Percentiles rank a stretch among this genome's conserved stretches.
These are phyloP conservation scores for Aspergillus vadensis DNA, from an alignment of 2,329 filamentous ascomycete genomes.

Conservation along the genomic window DNA sequence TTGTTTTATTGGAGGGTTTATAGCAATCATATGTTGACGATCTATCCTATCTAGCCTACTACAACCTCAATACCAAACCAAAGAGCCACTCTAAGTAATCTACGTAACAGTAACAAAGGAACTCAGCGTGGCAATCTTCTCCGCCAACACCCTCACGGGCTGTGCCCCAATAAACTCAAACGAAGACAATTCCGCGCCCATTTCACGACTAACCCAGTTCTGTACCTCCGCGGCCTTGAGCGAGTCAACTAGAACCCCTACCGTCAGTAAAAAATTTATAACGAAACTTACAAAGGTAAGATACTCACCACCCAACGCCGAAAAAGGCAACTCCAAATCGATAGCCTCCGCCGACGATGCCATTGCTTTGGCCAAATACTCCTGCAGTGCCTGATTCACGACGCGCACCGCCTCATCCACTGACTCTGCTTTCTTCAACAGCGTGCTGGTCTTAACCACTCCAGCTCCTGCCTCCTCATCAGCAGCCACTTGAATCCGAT, in stretches of 20 bases:
- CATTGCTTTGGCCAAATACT: constrained; percentile 26
- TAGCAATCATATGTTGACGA: too few species aligned
- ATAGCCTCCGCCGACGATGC: constrained; percentile 24
- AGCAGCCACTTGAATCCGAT: constrained; percentile 17
- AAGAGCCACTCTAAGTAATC: too few species aligned
- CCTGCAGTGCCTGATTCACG: constrained; percentile 13
- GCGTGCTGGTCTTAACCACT: not conserved
- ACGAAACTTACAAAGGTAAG: too few species aligned
- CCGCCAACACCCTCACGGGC: constrained; percentile 22
- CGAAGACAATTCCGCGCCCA: constrained; percentile 25
- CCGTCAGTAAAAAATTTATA: not conserved
- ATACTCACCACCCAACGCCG: constrained; percentile 20
- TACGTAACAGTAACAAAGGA: constrained; percentile 15
- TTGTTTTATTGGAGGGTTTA: too few species aligned
- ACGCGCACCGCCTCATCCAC: not conserved
- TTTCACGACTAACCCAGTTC: constrained; percentile 25
- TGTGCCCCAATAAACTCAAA: constrained; percentile 27
- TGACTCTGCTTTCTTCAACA: not conserved
- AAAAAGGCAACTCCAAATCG: constrained; percentile 24
- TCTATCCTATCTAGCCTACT: too few species aligned
- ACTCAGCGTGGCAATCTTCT: constrained; percentile 22
- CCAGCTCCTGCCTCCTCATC: not conserved
- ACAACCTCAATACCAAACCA: too few species aligned
- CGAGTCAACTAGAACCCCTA: constrained; percentile 19
- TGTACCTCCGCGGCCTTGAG: constrained; percentile 26